A percentile compares a stretch with the other conserved stretches of the same genome.
These are phyloP conservation scores for Fusarium penzigii DNA, from an alignment of 2,329 filamentous ascomycete species.

Conservation along the genomic window DNA sequence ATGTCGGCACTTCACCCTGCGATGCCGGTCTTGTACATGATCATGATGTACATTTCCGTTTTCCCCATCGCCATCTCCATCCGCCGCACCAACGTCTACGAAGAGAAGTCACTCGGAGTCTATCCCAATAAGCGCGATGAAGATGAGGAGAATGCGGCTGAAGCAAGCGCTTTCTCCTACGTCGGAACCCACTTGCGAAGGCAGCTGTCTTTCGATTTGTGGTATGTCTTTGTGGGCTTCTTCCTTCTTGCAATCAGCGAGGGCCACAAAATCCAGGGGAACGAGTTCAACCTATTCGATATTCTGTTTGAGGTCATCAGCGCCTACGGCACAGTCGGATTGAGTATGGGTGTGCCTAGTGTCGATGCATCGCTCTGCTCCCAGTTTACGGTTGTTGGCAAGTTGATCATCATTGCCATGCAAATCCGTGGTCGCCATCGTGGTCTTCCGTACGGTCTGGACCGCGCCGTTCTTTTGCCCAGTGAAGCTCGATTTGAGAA, in stretches of 20 bases:
- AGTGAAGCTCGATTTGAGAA: conserved; percentile 57
- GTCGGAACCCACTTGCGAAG: conserved; percentile 88
- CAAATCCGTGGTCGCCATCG: conserved; percentile 70
- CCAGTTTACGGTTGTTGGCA: conserved; percentile 75
- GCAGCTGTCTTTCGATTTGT: conserved; percentile 94
- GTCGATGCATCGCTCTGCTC: conserved; percentile 80
- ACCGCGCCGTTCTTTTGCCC: conserved; percentile 61
- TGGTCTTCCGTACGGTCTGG: conserved; percentile 66
- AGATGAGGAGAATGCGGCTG: conserved; percentile 48
- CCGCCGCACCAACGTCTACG: conserved; percentile 92
- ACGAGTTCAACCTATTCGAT: conserved; percentile 67
- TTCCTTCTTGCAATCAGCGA: conserved; percentile 93
- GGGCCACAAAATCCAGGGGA: conserved; percentile 65
- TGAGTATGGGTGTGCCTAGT: conserved; percentile 79
- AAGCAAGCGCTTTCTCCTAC: conserved; percentile 71
- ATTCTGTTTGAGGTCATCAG: conserved; percentile 85
- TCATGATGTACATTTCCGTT: conserved; percentile 99
- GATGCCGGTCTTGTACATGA: conserved; percentile 89
- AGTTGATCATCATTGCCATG: conserved; percentile 69
- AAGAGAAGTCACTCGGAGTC: conserved; percentile 82
- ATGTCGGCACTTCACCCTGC: conserved; percentile 80
- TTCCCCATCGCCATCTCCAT: conserved; percentile 96
- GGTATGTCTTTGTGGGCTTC: conserved; percentile 92
- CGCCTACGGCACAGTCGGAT: conserved; percentile 90
- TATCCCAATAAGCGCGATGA: conserved; percentile 55